These are phyloP conservation scores for Globisporangium mamillatum DNA, from an alignment of 352 stramenopile genomes.

Conservation along the genomic window DNA sequence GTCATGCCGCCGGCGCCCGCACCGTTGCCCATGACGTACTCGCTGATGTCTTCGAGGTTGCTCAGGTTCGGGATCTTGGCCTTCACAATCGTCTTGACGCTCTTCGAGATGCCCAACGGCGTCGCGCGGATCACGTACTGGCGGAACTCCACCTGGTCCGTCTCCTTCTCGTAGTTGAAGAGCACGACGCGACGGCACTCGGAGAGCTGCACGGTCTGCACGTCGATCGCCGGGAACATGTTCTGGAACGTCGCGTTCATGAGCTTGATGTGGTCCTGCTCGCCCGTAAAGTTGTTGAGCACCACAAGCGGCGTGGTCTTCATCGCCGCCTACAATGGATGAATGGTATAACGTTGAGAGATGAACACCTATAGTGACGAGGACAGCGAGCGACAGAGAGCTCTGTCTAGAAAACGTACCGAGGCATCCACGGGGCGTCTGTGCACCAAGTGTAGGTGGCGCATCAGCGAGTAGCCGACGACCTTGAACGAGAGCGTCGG, in stretches of 20 bases:
- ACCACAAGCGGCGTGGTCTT: conserved; percentile 94
- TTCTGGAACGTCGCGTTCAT: conserved; percentile 99
- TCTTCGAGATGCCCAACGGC: conserved; percentile 90
- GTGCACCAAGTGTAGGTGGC: conserved; percentile 91
- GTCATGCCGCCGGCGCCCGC: conserved; percentile 63
- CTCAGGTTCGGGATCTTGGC: conserved; percentile 93
- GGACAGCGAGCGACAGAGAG: not conserved
- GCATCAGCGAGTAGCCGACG: conserved; percentile 89
- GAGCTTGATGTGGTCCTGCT: conserved; percentile 86
- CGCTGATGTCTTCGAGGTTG: conserved; percentile 95
- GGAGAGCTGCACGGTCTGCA: conserved; percentile 93
- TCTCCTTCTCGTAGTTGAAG: conserved; percentile 95
- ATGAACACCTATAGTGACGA: not conserved
- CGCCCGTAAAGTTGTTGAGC: conserved; percentile 98
- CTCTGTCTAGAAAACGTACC: not conserved
- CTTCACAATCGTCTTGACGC: conserved; percentile 90
- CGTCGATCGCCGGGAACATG: conserved; percentile 99
- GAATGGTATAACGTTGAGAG: not conserved
- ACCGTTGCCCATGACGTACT: conserved; percentile 91
- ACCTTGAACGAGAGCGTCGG: conserved; percentile 95
- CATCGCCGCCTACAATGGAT: conserved; percentile 41
- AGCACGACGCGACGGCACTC: conserved; percentile 97
- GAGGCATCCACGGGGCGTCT: conserved; percentile 89
- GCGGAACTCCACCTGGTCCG: conserved; percentile 93
- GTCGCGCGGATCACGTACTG: conserved; percentile 97